Percentiles rank a stretch among this genome's conserved stretches.
Evolutionary conservation across 108 stramenopile species (phyloP).

Genomic region (Stephanodiscus minutulus): DNA sequence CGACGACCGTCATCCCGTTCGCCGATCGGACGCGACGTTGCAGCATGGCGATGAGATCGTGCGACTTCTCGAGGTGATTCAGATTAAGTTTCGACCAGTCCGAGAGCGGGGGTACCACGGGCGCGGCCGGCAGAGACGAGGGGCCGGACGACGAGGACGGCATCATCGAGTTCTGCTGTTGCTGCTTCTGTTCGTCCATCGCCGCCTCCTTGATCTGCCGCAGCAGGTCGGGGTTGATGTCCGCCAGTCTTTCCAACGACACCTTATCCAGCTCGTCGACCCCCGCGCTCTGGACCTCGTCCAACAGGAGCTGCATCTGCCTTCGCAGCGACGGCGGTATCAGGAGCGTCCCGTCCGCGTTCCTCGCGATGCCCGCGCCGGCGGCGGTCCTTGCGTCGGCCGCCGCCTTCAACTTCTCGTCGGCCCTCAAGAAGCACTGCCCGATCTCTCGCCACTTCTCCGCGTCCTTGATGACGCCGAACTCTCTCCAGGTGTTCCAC

Average conservation of each 20-base stretch:
- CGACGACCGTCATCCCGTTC: slow-evolving; percentile 33
- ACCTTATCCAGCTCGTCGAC: slow-evolving; percentile 84
- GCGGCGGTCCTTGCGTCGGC: slow-evolving; percentile 13
- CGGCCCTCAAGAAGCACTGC: slow-evolving; percentile 55
- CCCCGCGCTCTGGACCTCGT: slow-evolving; percentile 74
- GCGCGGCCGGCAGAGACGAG: slow-evolving; percentile 5
- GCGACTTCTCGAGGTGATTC: slow-evolving; percentile 57
- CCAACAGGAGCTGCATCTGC: slow-evolving; percentile 82
- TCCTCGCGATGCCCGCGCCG: slow-evolving; percentile 21
- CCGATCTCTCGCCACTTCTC: slow-evolving; percentile 70
- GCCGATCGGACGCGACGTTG: slow-evolving; percentile 54
- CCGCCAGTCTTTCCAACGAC: slow-evolving; percentile 80
- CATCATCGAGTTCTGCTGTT: background rate
- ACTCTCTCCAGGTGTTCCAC: slow-evolving; percentile 81
- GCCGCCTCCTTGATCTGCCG: slow-evolving; percentile 74
- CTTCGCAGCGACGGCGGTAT: slow-evolving; percentile 55
- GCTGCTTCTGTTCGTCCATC: slow-evolving; percentile 42
- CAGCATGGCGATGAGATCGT: slow-evolving; percentile 59
- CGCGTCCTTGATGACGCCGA: slow-evolving; percentile 50
- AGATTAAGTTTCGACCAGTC: slow-evolving; percentile 73
- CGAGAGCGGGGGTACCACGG: slow-evolving; percentile 21
- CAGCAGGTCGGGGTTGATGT: slow-evolving; percentile 77
- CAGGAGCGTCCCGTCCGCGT: slow-evolving; percentile 61
- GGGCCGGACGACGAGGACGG: slow-evolving; percentile 4
- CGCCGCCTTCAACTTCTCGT: slow-evolving; percentile 18